phyloP scores from a whole-genome alignment of 768 basidiomycete species.

The Dendrothele bispora region DNA sequence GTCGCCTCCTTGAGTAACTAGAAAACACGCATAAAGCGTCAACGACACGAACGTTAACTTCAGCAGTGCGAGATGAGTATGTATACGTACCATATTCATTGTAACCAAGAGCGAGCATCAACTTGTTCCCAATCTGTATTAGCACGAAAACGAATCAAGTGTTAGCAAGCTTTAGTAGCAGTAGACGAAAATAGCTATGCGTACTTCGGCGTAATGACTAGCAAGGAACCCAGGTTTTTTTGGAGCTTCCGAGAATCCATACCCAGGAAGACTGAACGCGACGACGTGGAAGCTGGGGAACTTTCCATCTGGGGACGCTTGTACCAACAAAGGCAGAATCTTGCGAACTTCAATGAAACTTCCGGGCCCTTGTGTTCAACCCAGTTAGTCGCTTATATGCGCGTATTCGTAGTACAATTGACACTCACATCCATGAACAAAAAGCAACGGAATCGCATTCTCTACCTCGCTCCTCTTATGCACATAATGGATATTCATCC shows the following conservation, averaged over 20 bases:
- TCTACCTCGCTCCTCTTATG: constrained; percentile 27
- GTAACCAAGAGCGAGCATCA: constrained; percentile 35
- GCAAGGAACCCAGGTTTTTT: constrained; percentile 38
- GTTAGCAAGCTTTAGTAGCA: neutral
- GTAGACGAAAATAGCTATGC: neutral
- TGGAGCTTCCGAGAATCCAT: constrained; percentile 44
- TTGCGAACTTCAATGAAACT: constrained; percentile 41
- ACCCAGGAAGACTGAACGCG: constrained; percentile 43
- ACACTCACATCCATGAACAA: constrained; percentile 11
- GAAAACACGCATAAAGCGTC: neutral
- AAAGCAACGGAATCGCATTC: constrained; percentile 14
- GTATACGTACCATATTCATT: constrained; percentile 26
- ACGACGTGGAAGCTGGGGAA: constrained; percentile 49
- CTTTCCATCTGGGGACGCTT: constrained; percentile 23
- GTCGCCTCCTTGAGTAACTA: constrained; percentile 42
- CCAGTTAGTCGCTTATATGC: neutral
- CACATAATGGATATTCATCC: constrained; percentile 33
- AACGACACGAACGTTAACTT: neutral
- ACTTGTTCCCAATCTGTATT: constrained; percentile 24
- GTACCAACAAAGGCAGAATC: constrained; percentile 39
- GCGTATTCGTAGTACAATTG: neutral
- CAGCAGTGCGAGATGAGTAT: neutral
- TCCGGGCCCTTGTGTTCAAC: constrained; percentile 39
- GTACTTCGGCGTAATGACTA: constrained; percentile 37
- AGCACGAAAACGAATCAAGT: neutral